These are phyloP conservation scores for slime mould (Dictyostelium discoideum) DNA, from an alignment of 78 protist species.

Conservation along the genomic window dicty_2.7 NC_007088.5:5860501-5861000, in stretches of 20 bases:
- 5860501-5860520: background rate
- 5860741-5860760: slow-evolving; percentile 65
- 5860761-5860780: background rate
- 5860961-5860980: slow-evolving; percentile 93
- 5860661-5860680: slow-evolving; percentile 68
- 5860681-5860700: slow-evolving; percentile 51
- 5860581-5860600: slow-evolving; percentile 66
- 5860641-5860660: slow-evolving; percentile 58
- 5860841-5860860: slow-evolving; percentile 73
- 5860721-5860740: slow-evolving; percentile 52
- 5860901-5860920: slow-evolving; percentile 87
- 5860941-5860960: slow-evolving; percentile 20
- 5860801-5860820: slow-evolving; percentile 77
- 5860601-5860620: slow-evolving; percentile 10
- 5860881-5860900: slow-evolving; percentile 90
- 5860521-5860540: slow-evolving; percentile 25
- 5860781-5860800: slow-evolving; percentile 32
- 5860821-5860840: slow-evolving; percentile 74
- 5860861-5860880: slow-evolving; percentile 83
- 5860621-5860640: slow-evolving; percentile 11
- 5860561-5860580: slow-evolving; percentile 47
- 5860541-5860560: slow-evolving; percentile 42
- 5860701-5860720: slow-evolving; percentile 44
- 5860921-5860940: slow-evolving; percentile 65
- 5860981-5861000: slow-evolving; percentile 90